Percentiles rank a stretch among this genome's conserved stretches.
These are phyloP conservation scores for Syzygium jambos DNA, from an alignment of 345 rosid genomes.

Conservation along the genomic window DNA sequence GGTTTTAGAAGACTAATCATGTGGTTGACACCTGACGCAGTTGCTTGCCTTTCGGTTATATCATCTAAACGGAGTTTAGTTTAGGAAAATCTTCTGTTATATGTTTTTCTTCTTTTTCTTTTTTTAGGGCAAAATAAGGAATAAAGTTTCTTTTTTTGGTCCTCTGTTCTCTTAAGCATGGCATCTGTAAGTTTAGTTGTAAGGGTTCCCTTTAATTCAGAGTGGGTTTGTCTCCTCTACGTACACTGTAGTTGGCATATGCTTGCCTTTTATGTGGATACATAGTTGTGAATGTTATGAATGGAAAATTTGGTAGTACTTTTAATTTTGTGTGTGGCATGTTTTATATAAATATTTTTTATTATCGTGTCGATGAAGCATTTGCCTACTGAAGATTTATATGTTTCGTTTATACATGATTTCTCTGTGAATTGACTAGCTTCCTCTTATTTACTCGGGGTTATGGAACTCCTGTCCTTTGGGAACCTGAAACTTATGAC, in stretches of 20 bases:
- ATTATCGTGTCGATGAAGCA: neutral
- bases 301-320: neutral
- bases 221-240: neutral
- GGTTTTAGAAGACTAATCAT: neutral
- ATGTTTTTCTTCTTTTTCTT: neutral
- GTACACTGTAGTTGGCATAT: neutral
- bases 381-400: neutral
- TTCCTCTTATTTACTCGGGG: neutral
- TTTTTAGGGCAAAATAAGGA: neutral
- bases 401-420: neutral
- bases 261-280: neutral
- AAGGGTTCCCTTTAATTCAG: neutral
- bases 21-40: neutral
- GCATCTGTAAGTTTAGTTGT: neutral
- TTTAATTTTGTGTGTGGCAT: neutral
- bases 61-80: neutral
- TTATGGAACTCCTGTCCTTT: neutral
- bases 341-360: neutral
- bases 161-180: neutral
- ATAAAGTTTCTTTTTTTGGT: neutral
- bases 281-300: neutral
- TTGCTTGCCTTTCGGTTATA: neutral
- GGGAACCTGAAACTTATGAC: neutral
- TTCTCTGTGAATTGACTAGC: neutral
- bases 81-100: neutral